These are phyloP conservation scores for Mycosphaerella sp. DNA, from an alignment of 2,329 filamentous ascomycete genomes.

Conservation along the genomic window DNA sequence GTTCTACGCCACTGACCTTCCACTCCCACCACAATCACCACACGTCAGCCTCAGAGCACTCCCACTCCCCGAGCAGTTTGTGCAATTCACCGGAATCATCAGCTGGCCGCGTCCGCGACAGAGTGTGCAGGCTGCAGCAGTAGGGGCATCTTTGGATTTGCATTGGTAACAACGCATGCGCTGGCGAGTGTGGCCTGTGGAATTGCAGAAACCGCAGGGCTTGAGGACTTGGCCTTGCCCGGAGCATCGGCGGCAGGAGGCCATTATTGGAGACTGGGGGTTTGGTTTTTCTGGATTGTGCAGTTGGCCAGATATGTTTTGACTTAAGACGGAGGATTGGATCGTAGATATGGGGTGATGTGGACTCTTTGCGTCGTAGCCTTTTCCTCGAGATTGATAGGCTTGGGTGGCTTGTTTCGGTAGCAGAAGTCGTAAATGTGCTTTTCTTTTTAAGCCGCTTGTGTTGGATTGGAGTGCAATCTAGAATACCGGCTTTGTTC, in stretches of 20 bases:
- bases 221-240: slow-evolving; percentile 1
- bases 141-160: slow-evolving; percentile 4
- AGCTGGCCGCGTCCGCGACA: slow-evolving; percentile 6
- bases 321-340: too few relatives aligned
- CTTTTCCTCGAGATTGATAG: too few relatives aligned
- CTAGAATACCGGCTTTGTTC: not conserved
- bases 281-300: too few relatives aligned
- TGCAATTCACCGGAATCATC: slow-evolving; percentile 7
- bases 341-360: too few relatives aligned
- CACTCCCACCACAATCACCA: slow-evolving; percentile 5
- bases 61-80: slow-evolving; percentile 2
- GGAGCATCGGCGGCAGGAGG: slow-evolving; percentile 4
- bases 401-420: too few relatives aligned
- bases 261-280: not conserved
- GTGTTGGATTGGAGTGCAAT: not conserved
- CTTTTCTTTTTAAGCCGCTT: too few relatives aligned
- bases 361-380: too few relatives aligned
- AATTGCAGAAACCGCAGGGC: not conserved
- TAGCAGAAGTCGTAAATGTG: too few relatives aligned
- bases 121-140: slow-evolving; percentile 4
- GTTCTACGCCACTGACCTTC: not conserved
- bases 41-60: not conserved
- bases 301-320: too few relatives aligned
- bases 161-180: slow-evolving; percentile 8
- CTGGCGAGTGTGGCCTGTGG: slow-evolving; percentile 2